Evolutionary conservation across 805 yeast species (phyloP), one percentile per base, ranked within the genome.

Genomic region (Ogataea nitratoaversa): DNA sequence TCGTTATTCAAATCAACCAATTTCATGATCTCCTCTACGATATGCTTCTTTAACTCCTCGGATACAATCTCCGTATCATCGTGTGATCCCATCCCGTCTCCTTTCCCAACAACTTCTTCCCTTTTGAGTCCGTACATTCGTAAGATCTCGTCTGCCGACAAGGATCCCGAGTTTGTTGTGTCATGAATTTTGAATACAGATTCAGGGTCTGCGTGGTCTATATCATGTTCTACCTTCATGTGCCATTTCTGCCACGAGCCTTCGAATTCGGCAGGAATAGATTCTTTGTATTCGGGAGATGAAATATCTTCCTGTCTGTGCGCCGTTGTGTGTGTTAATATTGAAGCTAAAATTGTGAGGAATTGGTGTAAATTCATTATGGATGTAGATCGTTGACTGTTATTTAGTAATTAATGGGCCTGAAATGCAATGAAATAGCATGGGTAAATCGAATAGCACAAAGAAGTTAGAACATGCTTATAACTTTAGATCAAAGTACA

Each of bases 51-150:
- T 22, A 74, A 70, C 18, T 70, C 75, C 30, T 75, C 74, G 12
- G 84, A 67, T 43, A 82, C 72, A 27, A 69, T 69, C 46, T 78
- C 82, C 17, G 79, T 71, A 35, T 80, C 78, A 50, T 78, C 85
- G 54, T 83, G 91, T 14, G 72, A 67, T 1, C 96, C 96, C 79
- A 83, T 76, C 5, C 97, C 97, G 42, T 86, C 83, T 34, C 97
- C 97, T 49, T 77, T 83, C 9, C 97, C 97, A 13, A 88, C 82
- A 19, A 83, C 78, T 43, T 73, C 78, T 3, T 77, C 80, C 47
- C 93, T 74, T 34, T 72, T 66, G 40, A 91, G 63, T 3, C 99
- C 99, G 57, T 91, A 91, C 49, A 88, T 67, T 49, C 84, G 74
- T 43, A 91, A 60, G 30, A 91, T 83, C 57, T 91, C 98, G 17